phyloP scores from a whole-genome alignment of 78 protist genomes.

The Guillardia theta region DNA sequence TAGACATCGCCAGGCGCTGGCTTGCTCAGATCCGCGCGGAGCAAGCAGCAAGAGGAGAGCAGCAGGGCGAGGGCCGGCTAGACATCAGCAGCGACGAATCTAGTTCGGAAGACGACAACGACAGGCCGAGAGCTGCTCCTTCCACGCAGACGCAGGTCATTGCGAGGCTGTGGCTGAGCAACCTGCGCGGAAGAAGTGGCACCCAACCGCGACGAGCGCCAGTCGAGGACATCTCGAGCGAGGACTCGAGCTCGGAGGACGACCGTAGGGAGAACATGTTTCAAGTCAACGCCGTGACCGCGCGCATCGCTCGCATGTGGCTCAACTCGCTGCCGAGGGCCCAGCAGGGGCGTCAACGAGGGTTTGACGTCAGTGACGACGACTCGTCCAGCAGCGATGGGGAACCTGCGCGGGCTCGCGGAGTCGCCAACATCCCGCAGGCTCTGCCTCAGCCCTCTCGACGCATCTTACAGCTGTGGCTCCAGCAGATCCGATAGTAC shows the following conservation, averaged over 20 bases:
- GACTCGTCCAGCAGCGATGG: background rate
- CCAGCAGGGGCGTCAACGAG: background rate
- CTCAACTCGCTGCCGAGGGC: background rate
- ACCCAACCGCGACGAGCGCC: background rate
- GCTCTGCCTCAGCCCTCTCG: background rate
- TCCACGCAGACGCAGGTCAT: background rate
- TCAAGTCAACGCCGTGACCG: background rate
- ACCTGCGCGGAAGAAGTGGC: background rate
- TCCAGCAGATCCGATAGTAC: too few relatives aligned
- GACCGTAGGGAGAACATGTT: background rate
- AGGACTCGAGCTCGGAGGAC: background rate
- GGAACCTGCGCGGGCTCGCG: background rate
- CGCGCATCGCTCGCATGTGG: background rate
- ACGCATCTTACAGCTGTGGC: background rate
- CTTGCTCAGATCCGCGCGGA: background rate
- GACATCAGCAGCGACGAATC: conserved; percentile 5
- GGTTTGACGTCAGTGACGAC: background rate
- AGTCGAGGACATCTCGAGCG: background rate
- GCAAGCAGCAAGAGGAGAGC: background rate
- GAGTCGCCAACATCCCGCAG: background rate
- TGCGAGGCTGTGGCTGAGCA: background rate
- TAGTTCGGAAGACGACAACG: background rate
- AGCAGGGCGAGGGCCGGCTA: background rate
- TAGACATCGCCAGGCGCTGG: background rate
- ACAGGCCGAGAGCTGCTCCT: background rate